Base-by-base conservation (phyloP, 768 basidiomycete species). In the Phlebiopsis gigantea region DNA sequence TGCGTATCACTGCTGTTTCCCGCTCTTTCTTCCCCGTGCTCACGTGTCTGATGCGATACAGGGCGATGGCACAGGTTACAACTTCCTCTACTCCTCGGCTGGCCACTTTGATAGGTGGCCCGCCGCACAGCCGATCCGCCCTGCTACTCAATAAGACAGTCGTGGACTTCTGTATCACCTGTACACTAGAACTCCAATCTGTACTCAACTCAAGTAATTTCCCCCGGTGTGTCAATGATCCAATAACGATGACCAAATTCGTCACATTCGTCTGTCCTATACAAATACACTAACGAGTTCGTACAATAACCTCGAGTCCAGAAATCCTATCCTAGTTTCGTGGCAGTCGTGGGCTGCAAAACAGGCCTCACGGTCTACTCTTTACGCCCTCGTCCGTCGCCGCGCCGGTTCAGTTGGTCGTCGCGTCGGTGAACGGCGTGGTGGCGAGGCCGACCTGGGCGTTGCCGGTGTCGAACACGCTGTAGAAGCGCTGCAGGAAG, bases 401-500 rank as follows among this genome's bases (percentile, higher is more conserved):
- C 44, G 2, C 44, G 2, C 15, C 15, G 3, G 10, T 45, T 50
- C 24, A 51, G 64, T 72, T 72, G 19, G 67, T 69, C 45, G 63
- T 64, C 12, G 71, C 68, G 46, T 62, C 55, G 28, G 72, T 73
- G 63, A 66, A 71, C 50, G 59, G 54, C 19, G 72, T 73, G 29
- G 66, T 72, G 7, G 71, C 72, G 41, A 73, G 48, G 5, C 72
- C 72, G 44, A 73, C 66, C 52, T 66, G 69, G 25, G 61, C 55
- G 60, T 69, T 71, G 44, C 63, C 64, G 2, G 69, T 68, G 61
- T 73, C 72, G 60, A 63, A 73, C 31, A 70, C 68, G 54, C 73
- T 77, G 67, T 86, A 84, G 76, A 80, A 85, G 17, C 82, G 78
- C 62, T 85, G 80, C 58, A 84, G 65, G 75, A 79, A 84, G 6